Conservation (phyloP, 2,329 filamentous ascomycete species). For the Cladophialophora yegresii region DNA sequence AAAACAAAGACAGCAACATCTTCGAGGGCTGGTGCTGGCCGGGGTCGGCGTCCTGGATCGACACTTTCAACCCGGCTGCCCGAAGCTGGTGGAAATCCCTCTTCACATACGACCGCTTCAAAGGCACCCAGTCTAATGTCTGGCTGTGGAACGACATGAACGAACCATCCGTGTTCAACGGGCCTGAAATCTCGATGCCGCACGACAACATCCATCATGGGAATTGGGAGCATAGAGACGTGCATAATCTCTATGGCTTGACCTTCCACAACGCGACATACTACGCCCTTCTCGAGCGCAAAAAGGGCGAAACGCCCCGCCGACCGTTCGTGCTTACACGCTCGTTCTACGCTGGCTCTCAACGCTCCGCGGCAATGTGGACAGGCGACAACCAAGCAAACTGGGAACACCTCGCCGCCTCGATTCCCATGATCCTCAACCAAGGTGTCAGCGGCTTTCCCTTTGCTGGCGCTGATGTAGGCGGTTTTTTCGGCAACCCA, state of each 20-base stretch:
- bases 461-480: conserved; percentile 92
- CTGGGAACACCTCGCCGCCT: conserved; percentile 87
- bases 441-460: conserved; percentile 92
- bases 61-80: conserved; percentile 91
- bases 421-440: conserved; percentile 89
- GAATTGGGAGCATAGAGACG: conserved; percentile 93
- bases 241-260: conserved; percentile 94
- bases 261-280: conserved; percentile 95
- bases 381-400: conserved; percentile 95
- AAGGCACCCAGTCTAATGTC: conserved; percentile 79
- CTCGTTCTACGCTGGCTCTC: conserved; percentile 87
- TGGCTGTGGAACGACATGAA: conserved; percentile 99
- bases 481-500: conserved; percentile 97
- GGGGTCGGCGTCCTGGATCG: conserved; percentile 93
- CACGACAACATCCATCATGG: conserved; percentile 94
- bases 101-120: conserved; percentile 86
- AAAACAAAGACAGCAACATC: conserved; percentile 83
- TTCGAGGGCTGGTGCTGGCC: conserved; percentile 99
- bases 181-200: conserved; percentile 96
- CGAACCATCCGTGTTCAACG: conserved; percentile 97
- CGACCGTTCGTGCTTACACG: conserved; percentile 86
- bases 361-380: conserved; percentile 94
- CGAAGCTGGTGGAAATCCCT: conserved; percentile 87
- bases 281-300: conserved; percentile 77
- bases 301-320: conserved; percentile 79